A percentile compares a stretch with the other conserved stretches of the same genome.
Conservation (phyloP, 1,139 yeast species). For the Candida tropicalis region DNA sequence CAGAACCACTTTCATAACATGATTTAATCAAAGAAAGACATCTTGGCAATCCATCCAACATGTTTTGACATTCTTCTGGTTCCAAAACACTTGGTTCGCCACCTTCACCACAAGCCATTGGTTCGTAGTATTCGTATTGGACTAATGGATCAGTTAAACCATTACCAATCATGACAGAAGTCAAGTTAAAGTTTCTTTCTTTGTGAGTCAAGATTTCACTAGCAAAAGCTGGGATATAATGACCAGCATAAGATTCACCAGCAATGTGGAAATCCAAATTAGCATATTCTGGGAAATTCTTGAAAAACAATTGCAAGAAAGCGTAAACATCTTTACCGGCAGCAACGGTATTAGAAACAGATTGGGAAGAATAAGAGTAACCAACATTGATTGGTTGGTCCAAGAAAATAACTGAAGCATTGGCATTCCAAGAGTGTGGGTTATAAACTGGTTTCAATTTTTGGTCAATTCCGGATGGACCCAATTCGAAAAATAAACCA, state of each 20-base stretch:
- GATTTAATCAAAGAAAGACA: conserved; percentile 78
- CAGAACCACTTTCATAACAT: conserved; percentile 78
- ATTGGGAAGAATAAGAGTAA: conserved; percentile 70
- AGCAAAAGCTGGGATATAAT: conserved; percentile 93
- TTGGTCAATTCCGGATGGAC: conserved; percentile 41
- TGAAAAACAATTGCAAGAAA: conserved; percentile 85
- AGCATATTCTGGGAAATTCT: conserved; percentile 84
- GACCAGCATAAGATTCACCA: conserved; percentile 99
- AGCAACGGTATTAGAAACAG: conserved; percentile 75
- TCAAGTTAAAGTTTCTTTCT: conserved; percentile 79
- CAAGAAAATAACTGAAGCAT: conserved; percentile 48
- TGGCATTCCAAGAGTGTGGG: conserved; percentile 47
- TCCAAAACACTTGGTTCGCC: conserved; percentile 81
- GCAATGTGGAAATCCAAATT: conserved; percentile 82
- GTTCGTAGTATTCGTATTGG: conserved; percentile 87
- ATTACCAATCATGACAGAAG: conserved; percentile 91
- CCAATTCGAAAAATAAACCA: conserved; percentile 47
- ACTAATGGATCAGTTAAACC: conserved; percentile 92
- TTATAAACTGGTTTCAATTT: conserved; percentile 40
- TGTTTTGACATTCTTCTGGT: conserved; percentile 77
- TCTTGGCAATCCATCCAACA: conserved; percentile 75
- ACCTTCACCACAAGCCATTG: conserved; percentile 97
- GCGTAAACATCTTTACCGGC: conserved; percentile 95
- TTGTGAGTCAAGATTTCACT: conserved; percentile 77
- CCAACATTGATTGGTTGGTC: conserved; percentile 63